phyloP scores from a whole-genome alignment of 2,329 filamentous ascomycete species.

The Microdochium trichocladiopsis region DNA sequence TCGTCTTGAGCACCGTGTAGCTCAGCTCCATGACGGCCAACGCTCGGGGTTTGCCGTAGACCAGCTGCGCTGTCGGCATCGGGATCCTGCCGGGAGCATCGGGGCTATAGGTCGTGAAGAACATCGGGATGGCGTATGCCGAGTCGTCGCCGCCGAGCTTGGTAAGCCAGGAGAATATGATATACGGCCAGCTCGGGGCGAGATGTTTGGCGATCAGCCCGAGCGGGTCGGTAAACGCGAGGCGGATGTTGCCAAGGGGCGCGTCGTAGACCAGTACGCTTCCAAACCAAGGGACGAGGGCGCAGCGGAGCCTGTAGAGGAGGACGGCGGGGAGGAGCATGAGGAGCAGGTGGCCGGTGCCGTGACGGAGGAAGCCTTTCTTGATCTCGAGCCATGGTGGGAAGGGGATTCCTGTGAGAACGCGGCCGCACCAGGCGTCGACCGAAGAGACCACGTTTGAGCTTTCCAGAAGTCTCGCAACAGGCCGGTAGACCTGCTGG shows the following conservation, averaged over 20 bases:
- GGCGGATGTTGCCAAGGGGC: background rate
- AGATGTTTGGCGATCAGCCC: background rate
- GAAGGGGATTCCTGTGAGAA: background rate
- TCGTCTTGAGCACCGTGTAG: background rate
- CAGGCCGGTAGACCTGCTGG: background rate
- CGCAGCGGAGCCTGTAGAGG: background rate
- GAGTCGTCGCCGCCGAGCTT: background rate
- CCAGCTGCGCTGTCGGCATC: background rate
- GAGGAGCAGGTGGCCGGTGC: background rate
- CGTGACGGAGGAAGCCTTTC: background rate
- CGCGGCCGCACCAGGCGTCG: background rate
- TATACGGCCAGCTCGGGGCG: background rate
- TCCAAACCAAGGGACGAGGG: background rate
- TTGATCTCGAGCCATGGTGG: background rate
- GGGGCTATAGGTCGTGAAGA: background rate
- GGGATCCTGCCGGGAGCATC: background rate
- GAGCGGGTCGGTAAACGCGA: background rate
- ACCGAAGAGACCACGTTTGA: background rate
- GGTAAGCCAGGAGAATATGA: background rate
- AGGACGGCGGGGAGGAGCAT: background rate
- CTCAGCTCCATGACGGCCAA: background rate
- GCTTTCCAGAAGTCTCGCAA: background rate
- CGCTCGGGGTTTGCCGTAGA: background rate
- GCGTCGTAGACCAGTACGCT: background rate
- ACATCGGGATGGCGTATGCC: background rate